phyloP scores from a whole-genome alignment of 345 rosid genomes.

The Durio zibethinus region DNA sequence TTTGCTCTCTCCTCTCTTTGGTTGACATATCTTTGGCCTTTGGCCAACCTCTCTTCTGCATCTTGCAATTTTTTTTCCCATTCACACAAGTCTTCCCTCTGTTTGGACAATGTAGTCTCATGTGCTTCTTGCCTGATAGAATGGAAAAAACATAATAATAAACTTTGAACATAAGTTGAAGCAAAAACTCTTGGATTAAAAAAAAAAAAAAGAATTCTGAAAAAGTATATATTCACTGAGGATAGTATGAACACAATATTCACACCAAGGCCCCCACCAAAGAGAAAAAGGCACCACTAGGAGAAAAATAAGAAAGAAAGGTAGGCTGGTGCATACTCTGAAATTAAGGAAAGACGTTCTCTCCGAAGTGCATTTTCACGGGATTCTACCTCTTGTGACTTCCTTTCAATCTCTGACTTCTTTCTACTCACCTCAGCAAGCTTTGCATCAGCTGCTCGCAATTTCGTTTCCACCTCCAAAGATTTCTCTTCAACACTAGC shows the following conservation, averaged over 20 bases:
- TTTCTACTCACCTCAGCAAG: conserved; percentile 93
- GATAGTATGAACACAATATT: neutral
- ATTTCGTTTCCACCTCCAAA: conserved; percentile 74
- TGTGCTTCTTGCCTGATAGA: conserved; percentile 68
- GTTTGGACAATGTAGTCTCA: conserved; percentile 63
- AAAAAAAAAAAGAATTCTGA: neutral
- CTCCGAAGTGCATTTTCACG: conserved; percentile 59
- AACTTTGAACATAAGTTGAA: conserved; percentile 5
- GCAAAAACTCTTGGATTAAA: neutral
- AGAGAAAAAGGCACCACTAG: neutral
- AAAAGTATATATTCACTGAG: neutral
- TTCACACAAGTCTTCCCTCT: conserved; percentile 89
- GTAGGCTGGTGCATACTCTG: conserved; percentile 53
- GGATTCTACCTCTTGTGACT: conserved; percentile 66
- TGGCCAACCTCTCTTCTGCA: conserved; percentile 80
- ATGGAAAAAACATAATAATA: neutral
- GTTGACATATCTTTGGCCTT: conserved; percentile 52
- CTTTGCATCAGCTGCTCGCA: conserved; percentile 79
- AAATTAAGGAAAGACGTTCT: conserved; percentile 67
- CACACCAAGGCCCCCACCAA: neutral
- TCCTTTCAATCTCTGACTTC: conserved; percentile 78
- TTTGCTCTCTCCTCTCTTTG: conserved; percentile 95
- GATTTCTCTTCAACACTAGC: conserved; percentile 79
- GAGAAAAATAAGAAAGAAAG: neutral
- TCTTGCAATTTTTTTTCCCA: conserved; percentile 90